phyloP scores from a whole-genome alignment of 2,329 filamentous ascomycete genomes.

The Nothophoma quercina region DNA sequence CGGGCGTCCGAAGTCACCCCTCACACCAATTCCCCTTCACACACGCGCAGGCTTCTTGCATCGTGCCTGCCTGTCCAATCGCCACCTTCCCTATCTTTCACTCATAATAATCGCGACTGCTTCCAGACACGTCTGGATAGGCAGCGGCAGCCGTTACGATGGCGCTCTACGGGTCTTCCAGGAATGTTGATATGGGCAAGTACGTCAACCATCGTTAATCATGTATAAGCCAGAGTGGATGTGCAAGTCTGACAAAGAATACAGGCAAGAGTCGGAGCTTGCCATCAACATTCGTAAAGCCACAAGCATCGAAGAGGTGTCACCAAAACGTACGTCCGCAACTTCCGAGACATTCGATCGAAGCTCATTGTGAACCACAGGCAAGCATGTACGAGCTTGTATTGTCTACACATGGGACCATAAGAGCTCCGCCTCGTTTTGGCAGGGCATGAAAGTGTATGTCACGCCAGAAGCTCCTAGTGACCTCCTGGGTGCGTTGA shows the following conservation, averaged over 20 bases:
- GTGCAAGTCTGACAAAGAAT: slow-evolving; percentile 2
- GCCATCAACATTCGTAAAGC: slow-evolving; percentile 73
- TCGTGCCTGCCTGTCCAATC: slow-evolving; percentile 19
- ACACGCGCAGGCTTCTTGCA: slow-evolving; percentile 17
- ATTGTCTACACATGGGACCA: slow-evolving; percentile 99
- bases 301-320: slow-evolving; percentile 71
- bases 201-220: slow-evolving; percentile 44
- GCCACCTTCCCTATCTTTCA: slow-evolving; percentile 1
- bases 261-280: slow-evolving; percentile 68
- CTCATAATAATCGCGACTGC: slow-evolving; percentile 14
- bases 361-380: slow-evolving; percentile 52
- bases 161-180: slow-evolving; percentile 54
- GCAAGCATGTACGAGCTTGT: slow-evolving; percentile 95
- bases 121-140: slow-evolving; percentile 22
- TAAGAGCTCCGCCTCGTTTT: slow-evolving; percentile 93
- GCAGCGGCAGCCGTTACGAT: slow-evolving; percentile 35
- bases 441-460: slow-evolving; percentile 98
- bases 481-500: background rate
- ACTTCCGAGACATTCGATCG: slow-evolving; percentile 9
- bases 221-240: background rate
- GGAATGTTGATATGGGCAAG: slow-evolving; percentile 70
- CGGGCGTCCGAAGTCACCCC: slow-evolving; percentile 17
- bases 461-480: slow-evolving; percentile 38
- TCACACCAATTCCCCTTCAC: slow-evolving; percentile 15
- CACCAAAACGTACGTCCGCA: slow-evolving; percentile 66